phyloP scores from a whole-genome alignment of 169 alveolate genomes.

The Plasmodium knowlesi region DNA sequence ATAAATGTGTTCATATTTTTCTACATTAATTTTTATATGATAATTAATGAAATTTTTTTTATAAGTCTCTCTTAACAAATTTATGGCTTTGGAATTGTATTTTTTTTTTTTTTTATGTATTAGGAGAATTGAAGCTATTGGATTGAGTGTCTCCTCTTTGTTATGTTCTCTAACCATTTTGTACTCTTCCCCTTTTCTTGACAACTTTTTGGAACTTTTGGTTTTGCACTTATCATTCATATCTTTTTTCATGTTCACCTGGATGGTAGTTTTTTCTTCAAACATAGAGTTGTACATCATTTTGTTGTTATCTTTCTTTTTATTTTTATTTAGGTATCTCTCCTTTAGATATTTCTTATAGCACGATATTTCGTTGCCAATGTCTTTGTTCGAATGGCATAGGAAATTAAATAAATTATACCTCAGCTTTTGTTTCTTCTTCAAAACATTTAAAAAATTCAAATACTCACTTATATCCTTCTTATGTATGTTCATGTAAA shows the following conservation, averaged over 20 bases:
- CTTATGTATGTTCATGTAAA: slow-evolving; percentile 51
- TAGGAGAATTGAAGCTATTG: background rate
- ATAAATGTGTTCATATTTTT: slow-evolving; percentile 69
- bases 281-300: slow-evolving; percentile 30
- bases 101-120: slow-evolving; percentile 28
- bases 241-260: slow-evolving; percentile 36
- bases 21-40: slow-evolving; percentile 58
- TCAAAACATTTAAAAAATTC: slow-evolving; percentile 51
- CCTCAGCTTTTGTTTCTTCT: slow-evolving; percentile 58
- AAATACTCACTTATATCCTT: slow-evolving; percentile 72
- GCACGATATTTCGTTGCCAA: slow-evolving; percentile 32
- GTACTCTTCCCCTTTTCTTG: background rate
- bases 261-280: slow-evolving; percentile 16
- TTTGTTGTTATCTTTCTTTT: slow-evolving; percentile 48
- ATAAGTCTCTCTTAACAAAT: slow-evolving; percentile 63
- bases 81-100: slow-evolving; percentile 32
- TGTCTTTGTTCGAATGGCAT: slow-evolving; percentile 22
- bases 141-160: background rate
- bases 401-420: slow-evolving; percentile 29
- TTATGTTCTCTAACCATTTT: slow-evolving; percentile 12
- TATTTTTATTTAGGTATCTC: slow-evolving; percentile 44
- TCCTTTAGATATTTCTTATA: slow-evolving; percentile 61
- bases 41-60: slow-evolving; percentile 38
- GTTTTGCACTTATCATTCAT: slow-evolving; percentile 17
- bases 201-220: background rate